Conservation (phyloP, 2,329 filamentous ascomycete genomes). For the Apiospora rasikravindrae region DNA sequence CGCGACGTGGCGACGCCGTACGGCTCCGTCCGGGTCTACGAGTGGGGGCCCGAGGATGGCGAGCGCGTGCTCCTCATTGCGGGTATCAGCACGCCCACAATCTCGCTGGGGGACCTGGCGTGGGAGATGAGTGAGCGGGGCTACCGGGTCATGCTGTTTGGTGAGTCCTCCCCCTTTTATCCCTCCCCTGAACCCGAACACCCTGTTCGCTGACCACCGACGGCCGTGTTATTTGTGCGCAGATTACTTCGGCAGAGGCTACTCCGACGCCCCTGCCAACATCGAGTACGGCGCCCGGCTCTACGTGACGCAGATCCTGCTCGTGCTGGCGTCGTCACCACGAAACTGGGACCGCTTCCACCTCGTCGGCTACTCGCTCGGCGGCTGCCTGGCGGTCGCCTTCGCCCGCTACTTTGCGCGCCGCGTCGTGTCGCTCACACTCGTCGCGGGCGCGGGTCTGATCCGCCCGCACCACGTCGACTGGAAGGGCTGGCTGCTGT, state of each 20-base stretch:
- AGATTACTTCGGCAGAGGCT: constrained; percentile 80
- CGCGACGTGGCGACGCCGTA: constrained; percentile 74
- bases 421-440: constrained; percentile 65
- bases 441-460: constrained; percentile 73
- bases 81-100: constrained; percentile 79
- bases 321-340: constrained; percentile 67
- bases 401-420: constrained; percentile 74
- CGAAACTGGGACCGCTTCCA: constrained; percentile 68
- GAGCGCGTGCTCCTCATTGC: constrained; percentile 78
- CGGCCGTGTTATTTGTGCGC: background rate
- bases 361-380: constrained; percentile 80
- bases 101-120: constrained; percentile 71
- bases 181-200: background rate
- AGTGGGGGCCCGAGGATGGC: constrained; percentile 77
- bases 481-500: constrained; percentile 66
- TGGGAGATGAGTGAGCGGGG: constrained; percentile 67
- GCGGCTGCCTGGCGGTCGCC: constrained; percentile 73
- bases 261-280: constrained; percentile 69
- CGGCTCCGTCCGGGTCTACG: constrained; percentile 75
- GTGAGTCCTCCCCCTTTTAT: constrained; percentile 48
- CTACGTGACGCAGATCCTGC: constrained; percentile 68
- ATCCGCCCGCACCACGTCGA: constrained; percentile 68
- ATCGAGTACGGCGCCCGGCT: constrained; percentile 67
- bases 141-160: constrained; percentile 80
- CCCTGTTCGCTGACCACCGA: background rate